Percentiles rank a stretch among this genome's conserved stretches.
Conservation (phyloP, 2,329 filamentous ascomycete genomes). For the Pestalotiopsis sp. region DNA sequence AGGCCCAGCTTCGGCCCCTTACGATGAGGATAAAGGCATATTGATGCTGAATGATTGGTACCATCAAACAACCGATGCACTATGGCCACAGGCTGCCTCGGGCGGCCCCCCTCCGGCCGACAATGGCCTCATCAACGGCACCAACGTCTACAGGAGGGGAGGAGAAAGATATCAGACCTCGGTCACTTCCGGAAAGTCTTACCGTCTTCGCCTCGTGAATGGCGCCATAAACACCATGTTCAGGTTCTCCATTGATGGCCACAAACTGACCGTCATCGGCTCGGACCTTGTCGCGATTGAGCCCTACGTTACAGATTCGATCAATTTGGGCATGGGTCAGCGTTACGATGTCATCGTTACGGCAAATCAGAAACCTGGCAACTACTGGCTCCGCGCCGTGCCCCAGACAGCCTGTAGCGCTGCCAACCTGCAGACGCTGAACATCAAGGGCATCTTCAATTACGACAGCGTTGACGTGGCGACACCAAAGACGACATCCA, state of each 20-base stretch:
- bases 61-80: slow-evolving; percentile 44
- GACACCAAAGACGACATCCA: slow-evolving; percentile 18
- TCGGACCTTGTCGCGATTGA: slow-evolving; percentile 57
- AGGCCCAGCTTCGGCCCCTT: slow-evolving; percentile 59
- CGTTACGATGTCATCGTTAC: slow-evolving; percentile 21
- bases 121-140: slow-evolving; percentile 42
- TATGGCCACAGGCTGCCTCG: slow-evolving; percentile 31
- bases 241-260: slow-evolving; percentile 53
- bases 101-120: slow-evolving; percentile 40
- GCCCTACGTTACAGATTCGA: slow-evolving; percentile 49
- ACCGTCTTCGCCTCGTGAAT: slow-evolving; percentile 50
- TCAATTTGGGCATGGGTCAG: slow-evolving; percentile 49
- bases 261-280: slow-evolving; percentile 56
- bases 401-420: slow-evolving; percentile 39
- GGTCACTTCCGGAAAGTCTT: slow-evolving; percentile 44
- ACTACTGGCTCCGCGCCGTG: slow-evolving; percentile 51
- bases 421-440: slow-evolving; percentile 17
- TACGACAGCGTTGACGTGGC: slow-evolving; percentile 35
- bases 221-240: slow-evolving; percentile 40
- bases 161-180: slow-evolving; percentile 39
- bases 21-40: slow-evolving; percentile 65
- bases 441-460: slow-evolving; percentile 33
- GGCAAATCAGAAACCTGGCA: slow-evolving; percentile 22
- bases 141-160: slow-evolving; percentile 36
- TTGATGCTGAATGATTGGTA: slow-evolving; percentile 64